These are phyloP conservation scores for Aeminium ludgeri DNA, from an alignment of 495 filamentous ascomycete species.

Conservation along the genomic window DNA sequence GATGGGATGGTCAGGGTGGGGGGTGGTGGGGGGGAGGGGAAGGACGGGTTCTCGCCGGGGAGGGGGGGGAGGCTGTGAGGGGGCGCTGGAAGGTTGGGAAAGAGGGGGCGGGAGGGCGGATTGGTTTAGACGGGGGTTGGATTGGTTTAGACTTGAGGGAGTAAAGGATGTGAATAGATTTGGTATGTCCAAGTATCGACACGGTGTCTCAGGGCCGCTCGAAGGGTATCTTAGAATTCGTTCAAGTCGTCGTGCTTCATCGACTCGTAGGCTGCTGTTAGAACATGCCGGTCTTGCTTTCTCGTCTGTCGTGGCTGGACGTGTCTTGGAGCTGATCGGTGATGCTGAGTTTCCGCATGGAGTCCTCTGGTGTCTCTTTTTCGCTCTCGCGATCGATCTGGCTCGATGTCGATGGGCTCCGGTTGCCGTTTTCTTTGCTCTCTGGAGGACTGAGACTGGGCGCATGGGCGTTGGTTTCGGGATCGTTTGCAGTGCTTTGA, in stretches of 20 bases:
- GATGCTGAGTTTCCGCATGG: neutral
- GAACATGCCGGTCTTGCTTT: neutral
- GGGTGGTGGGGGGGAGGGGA: slow-evolving; percentile 1
- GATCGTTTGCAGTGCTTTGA: neutral
- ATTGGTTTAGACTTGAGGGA: too few species aligned
- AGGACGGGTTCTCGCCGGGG: slow-evolving; percentile 8
- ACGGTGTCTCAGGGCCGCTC: too few species aligned
- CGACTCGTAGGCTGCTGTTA: too few species aligned
- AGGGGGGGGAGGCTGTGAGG: neutral
- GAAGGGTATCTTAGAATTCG: too few species aligned
- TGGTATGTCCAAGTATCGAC: too few species aligned
- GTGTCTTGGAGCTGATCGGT: neutral
- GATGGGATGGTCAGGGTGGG: slow-evolving; percentile 15
- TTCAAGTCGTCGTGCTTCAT: too few species aligned
- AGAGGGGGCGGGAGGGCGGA: too few species aligned
- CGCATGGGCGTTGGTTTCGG: neutral
- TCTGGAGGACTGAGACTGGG: neutral
- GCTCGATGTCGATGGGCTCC: neutral
- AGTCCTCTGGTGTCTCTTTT: neutral
- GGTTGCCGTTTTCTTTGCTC: neutral
- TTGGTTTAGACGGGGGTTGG: too few species aligned
- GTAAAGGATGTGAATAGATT: too few species aligned
- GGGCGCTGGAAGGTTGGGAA: neutral
- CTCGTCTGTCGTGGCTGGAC: neutral
- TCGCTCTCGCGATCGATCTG: neutral